phyloP scores from a whole-genome alignment of 768 basidiomycete species.

The Hericium coralloides region DNA sequence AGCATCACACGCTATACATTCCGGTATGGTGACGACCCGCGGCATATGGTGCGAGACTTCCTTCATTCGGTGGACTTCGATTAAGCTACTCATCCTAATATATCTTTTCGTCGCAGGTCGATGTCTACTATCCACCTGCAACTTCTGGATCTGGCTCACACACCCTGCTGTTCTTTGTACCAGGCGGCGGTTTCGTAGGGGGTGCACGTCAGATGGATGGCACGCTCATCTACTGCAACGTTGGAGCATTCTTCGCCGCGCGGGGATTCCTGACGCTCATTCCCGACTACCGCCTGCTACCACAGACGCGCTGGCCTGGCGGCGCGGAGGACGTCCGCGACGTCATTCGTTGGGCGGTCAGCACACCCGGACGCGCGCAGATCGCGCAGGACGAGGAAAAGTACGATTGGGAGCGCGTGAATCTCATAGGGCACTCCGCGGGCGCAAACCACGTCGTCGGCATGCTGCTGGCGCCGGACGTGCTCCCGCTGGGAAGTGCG shows the following conservation, averaged over 20 bases:
- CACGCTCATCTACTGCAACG: background rate
- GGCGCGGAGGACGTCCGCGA: background rate
- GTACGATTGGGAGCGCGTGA: background rate
- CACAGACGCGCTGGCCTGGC: background rate
- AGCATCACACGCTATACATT: too few relatives aligned
- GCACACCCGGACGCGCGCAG: background rate
- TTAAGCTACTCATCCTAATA: too few relatives aligned
- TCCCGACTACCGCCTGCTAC: background rate
- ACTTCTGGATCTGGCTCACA: background rate
- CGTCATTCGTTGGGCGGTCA: slow-evolving; percentile 11
- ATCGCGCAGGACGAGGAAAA: background rate
- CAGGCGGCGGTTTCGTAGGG: background rate
- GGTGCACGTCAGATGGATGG: background rate
- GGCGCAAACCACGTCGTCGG: background rate
- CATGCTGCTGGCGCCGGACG: background rate
- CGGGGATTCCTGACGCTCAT: background rate
- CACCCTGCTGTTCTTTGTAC: background rate
- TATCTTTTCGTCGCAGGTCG: background rate
- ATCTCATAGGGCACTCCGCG: background rate
- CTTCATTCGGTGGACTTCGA: too few relatives aligned
- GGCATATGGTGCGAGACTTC: too few relatives aligned
- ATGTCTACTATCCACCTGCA: background rate
- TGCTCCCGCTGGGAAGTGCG: background rate
- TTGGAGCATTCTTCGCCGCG: background rate
- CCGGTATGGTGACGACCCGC: too few relatives aligned